A percentile compares a stretch with the other conserved stretches of the same genome.
These are phyloP conservation scores for Aspergillus awamori DNA, from an alignment of 2,329 filamentous ascomycete genomes.

Conservation along the genomic window DNA sequence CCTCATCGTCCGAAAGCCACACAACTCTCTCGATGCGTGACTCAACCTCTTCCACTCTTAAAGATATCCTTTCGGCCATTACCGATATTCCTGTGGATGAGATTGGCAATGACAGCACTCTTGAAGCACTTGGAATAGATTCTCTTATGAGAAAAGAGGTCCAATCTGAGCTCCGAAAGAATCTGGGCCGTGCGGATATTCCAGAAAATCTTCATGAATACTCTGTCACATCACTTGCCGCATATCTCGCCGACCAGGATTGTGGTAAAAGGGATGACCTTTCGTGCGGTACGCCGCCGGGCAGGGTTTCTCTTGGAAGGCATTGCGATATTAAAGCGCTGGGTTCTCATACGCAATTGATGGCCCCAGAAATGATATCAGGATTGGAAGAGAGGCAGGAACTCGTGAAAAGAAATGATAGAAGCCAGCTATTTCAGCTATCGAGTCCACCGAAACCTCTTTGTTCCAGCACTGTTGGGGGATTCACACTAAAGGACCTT, in stretches of 20 bases:
- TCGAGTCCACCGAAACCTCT: too few species aligned
- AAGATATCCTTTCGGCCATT: neutral
- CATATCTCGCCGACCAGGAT: neutral
- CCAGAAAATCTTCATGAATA: neutral
- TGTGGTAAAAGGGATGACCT: neutral
- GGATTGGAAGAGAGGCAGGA: neutral
- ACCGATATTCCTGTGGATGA: neutral
- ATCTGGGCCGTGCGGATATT: conserved; percentile 7
- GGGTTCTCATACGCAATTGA: neutral
- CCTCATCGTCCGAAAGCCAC: neutral
- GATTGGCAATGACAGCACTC: neutral
- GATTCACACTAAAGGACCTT: neutral
- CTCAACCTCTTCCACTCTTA: neutral
- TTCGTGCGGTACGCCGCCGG: neutral
- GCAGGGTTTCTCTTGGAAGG: neutral
- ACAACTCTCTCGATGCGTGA: neutral
- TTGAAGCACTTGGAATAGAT: conserved; percentile 27
- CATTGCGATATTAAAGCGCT: neutral
- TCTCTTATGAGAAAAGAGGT: conserved; percentile 29
- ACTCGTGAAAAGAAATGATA: neutral
- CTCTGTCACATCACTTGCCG: neutral
- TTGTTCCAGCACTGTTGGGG: too few species aligned
- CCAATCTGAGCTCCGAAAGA: conserved; percentile 15
- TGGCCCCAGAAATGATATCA: neutral
- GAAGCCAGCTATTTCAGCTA: too few species aligned